These are phyloP conservation scores for Alternaria infectoria DNA, from an alignment of 2,329 filamentous ascomycete genomes.

Conservation along the genomic window DNA sequence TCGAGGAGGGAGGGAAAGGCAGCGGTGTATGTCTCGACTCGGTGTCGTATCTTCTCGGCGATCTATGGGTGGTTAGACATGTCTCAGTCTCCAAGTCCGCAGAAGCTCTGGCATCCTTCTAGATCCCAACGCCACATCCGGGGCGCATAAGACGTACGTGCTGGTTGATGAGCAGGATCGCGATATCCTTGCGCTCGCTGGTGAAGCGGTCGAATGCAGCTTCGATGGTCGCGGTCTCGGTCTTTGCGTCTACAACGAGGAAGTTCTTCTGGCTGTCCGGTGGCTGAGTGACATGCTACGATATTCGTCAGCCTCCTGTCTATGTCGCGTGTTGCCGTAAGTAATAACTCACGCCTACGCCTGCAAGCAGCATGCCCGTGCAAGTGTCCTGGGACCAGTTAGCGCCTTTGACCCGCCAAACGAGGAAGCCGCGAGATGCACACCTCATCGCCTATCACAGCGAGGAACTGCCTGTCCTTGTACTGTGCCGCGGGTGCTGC, in stretches of 20 bases:
- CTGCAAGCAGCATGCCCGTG: conserved; percentile 91
- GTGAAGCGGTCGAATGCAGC: conserved; percentile 89
- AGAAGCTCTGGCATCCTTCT: neutral
- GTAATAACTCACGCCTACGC: conserved; percentile 76
- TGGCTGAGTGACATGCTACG: conserved; percentile 85
- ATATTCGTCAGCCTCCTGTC: conserved; percentile 5
- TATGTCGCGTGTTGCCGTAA: neutral
- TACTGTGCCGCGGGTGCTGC: conserved; percentile 65
- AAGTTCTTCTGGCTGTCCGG: conserved; percentile 97
- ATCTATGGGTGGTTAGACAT: conserved; percentile 63
- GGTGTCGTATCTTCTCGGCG: conserved; percentile 89
- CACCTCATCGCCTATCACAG: conserved; percentile 97
- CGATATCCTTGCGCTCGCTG: conserved; percentile 90
- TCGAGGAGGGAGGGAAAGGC: conserved; percentile 96
- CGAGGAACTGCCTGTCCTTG: conserved; percentile 91
- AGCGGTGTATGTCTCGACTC: conserved; percentile 88
- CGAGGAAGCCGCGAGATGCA: neutral
- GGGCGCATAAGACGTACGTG: conserved; percentile 66
- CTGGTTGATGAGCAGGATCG: conserved; percentile 95
- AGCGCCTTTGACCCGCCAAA: conserved; percentile 10
- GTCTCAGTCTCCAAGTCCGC: neutral
- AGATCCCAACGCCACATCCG: neutral
- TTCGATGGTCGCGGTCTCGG: conserved; percentile 86
- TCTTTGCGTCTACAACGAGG: conserved; percentile 93
- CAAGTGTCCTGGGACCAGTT: conserved; percentile 77